Evolutionary conservation across 768 basidiomycete genomes (phyloP).

Genomic region (Auriscalpium orientale): DNA sequence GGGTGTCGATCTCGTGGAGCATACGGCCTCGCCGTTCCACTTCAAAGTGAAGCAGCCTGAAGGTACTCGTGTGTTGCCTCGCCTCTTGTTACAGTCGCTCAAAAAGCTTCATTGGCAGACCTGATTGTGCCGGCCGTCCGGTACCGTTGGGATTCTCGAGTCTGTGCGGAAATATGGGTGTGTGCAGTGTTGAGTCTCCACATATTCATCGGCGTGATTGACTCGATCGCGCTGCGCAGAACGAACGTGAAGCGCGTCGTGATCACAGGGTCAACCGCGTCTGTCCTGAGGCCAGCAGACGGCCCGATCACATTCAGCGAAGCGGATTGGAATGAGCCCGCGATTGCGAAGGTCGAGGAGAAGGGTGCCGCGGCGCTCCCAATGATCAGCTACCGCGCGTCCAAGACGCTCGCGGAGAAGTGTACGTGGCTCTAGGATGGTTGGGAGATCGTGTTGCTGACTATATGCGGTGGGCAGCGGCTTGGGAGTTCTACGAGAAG

Average conservation of each 20-base stretch:
- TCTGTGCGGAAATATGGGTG: slow-evolving; percentile 24
- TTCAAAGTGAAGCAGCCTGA: slow-evolving; percentile 16
- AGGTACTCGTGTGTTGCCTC: background rate
- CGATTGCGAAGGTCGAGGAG: slow-evolving; percentile 29
- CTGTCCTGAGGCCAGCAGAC: slow-evolving; percentile 11
- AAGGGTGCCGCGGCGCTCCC: slow-evolving; percentile 36
- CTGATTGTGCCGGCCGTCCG: slow-evolving; percentile 33
- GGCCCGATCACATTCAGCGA: slow-evolving; percentile 3
- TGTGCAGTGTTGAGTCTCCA: too few relatives aligned
- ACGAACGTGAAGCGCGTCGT: slow-evolving; percentile 33
- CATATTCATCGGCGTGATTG: background rate
- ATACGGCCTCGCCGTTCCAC: slow-evolving; percentile 27
- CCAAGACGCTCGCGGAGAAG: slow-evolving; percentile 60
- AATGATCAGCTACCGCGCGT: slow-evolving; percentile 45
- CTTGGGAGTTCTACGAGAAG: slow-evolving; percentile 26
- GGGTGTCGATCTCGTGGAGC: slow-evolving; percentile 32
- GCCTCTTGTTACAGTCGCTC: background rate
- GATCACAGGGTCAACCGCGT: slow-evolving; percentile 31
- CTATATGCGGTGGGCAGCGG: slow-evolving; percentile 14
- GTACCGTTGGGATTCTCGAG: slow-evolving; percentile 30
- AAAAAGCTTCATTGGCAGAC: slow-evolving; percentile 7
- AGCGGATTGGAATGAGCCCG: slow-evolving; percentile 26
- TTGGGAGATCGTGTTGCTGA: slow-evolving; percentile 3
- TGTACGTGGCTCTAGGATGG: slow-evolving; percentile 22
- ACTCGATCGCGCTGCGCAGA: slow-evolving; percentile 6